Evolutionary conservation across 768 basidiomycete species (phyloP), one percentile per base, ranked within the genome.

Genomic region (Podaxis mareebaensis): DNA sequence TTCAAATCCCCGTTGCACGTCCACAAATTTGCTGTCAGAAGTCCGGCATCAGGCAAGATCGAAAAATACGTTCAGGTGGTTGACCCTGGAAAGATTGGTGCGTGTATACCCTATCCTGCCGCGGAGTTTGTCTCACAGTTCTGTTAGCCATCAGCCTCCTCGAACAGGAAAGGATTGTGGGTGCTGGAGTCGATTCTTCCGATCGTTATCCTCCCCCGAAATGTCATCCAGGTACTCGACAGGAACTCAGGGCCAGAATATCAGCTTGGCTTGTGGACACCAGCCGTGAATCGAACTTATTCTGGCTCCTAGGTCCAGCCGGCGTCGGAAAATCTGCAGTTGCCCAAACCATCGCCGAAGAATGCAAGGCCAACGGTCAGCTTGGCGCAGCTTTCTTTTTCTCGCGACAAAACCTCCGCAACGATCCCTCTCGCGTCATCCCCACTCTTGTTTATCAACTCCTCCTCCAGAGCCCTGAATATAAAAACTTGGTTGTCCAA

Each of bases 281-380:
- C 3, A 42, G 24, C 8, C 60, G 60, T 13, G 11, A 53, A 11
- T 17, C 12, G n/a, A 56, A 40, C n/a, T 24, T 65, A 8, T 46
- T 60, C 4, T 65, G 59, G 59, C 53, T 65, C 12, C 22, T 44
- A 6, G 64, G 64, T 10, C 44, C 60, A 8, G 60, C 64, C 7
- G 64, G 64, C 30, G 51, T 52, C 8, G 64, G 64, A 38, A 65
- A 65, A 38, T 51, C 64, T 1, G 64, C 64, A 11, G 56, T 65
- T 8, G 46, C 49, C 1, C 60, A 61, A 20, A 60, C 64, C 6
- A 20, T 65, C 13, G 53, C 60, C 2, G 60, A 65, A 10, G 22
- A 24, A n/a, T 61, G 53, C 33, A 36, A 39, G 10, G 33, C 33
- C 20, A 13, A 57, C 4, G 60, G 55, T 15, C 10, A 15, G 3